Evolutionary conservation across 805 yeast species (phyloP), one percentile per base, ranked within the genome.

Genomic region (Brettanomyces anomalus): DNA sequence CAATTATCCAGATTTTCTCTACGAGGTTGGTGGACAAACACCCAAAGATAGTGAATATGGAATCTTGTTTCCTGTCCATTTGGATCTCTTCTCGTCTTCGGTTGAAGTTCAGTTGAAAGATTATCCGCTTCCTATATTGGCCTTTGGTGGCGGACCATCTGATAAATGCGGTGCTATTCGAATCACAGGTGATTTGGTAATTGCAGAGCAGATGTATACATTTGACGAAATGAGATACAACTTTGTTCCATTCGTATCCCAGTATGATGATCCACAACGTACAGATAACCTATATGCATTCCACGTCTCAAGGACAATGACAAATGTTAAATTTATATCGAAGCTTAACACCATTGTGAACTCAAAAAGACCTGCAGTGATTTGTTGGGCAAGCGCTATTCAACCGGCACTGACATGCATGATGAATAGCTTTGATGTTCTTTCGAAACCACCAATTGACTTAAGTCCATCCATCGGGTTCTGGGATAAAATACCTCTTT

Each of bases 361-460:
- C 20, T 70, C 83, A 0, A 56, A 60, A 2, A 54, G 65, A 16
- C 71, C 81, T 3, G 72, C 81, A 15, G 61, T 70, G 37, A 61
- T 81, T 4, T 70, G 79, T 14, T 81, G 85, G 85, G 74, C 84
- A 39, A 75, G 78, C 44, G 68, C 85, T 0, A 64, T 77, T 37
- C 81, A 71, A 48, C 77, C 85, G 0, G 81, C 79, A 3, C 61
- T 78, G 31, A 71, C 71, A 54, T 71, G 80, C 20, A 73, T 78
- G 2, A 76, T 80, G 79, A 58, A 76, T 36, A 76, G 80, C 60
- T 75, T 80, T 54, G 87, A 81, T 57, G 76, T 70, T 41, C 68
- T 80, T 41, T 78, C 85, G 0, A 81, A 80, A 51, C 85, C 88
- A 1, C 84, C 84, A 3, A 57, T 79, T 20, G 88, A 81, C 54